Conservation (phyloP, 371 early-diverging fungal genomes). For the Racocetra persica region DNA sequence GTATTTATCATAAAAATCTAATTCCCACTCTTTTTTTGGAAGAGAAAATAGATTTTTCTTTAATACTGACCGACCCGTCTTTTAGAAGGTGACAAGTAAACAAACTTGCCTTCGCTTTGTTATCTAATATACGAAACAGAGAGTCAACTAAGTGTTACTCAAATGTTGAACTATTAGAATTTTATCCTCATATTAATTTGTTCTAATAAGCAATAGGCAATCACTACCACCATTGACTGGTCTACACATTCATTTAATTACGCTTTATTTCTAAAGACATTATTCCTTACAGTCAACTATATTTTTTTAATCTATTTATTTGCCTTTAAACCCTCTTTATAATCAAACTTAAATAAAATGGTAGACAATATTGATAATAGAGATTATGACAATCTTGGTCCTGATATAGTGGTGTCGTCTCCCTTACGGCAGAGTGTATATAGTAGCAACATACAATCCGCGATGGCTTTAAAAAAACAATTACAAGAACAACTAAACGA, state of each 20-base stretch:
- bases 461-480: constrained; percentile 2
- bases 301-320: neutral
- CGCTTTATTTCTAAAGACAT: neutral
- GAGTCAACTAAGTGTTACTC: neutral
- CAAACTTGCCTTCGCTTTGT: neutral
- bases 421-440: constrained; percentile 29
- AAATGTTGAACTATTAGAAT: neutral
- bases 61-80: too few relatives aligned
- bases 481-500: constrained; percentile 35
- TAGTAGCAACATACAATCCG: constrained; percentile 3
- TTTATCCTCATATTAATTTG: neutral
- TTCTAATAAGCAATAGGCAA: neutral
- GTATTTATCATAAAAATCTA: neutral
- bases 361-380: neutral
- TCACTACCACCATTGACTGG: neutral
- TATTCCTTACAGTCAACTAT: neutral
- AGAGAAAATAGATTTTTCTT: too few relatives aligned
- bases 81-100: neutral
- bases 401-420: constrained; percentile 39
- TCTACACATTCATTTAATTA: neutral
- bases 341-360: constrained; percentile 2
- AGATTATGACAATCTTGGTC: neutral
- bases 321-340: neutral
- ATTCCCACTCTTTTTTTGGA: neutral
- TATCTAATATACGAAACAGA: neutral